Conservation (phyloP, 129 eudicot species). For the Flaveria trinervia region DNA sequence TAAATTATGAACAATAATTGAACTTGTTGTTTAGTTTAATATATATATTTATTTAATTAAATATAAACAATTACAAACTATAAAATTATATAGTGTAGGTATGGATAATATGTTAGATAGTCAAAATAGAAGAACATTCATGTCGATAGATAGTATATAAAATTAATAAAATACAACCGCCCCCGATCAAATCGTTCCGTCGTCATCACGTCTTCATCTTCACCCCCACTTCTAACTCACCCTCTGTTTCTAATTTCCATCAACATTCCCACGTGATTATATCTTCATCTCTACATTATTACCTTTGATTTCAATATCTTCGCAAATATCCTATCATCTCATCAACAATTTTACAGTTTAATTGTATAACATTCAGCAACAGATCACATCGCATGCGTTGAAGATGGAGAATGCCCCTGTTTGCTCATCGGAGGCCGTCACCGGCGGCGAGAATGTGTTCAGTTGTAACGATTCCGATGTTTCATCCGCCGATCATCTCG, state of each 20-base stretch:
- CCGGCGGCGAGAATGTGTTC: conserved; percentile 72
- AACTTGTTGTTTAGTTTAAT: no score
- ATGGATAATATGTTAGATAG: background rate
- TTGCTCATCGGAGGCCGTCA: conserved; percentile 61
- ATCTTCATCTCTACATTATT: background rate
- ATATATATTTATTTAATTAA: no score
- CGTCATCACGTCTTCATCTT: conserved; percentile 30
- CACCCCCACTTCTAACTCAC: background rate
- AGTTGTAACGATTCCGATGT: conserved; percentile 54
- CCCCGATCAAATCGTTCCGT: conserved; percentile 29
- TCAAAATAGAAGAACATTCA: background rate
- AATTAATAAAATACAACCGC: conserved; percentile 23
- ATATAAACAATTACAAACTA: no score
- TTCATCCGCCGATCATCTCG: conserved; percentile 89
- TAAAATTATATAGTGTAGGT: no score
- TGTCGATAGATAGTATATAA: background rate
- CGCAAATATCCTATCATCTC: background rate
- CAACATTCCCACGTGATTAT: background rate
- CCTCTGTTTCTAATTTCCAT: background rate
- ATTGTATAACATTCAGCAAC: conserved; percentile 9
- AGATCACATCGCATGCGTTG: background rate
- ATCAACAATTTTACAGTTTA: conserved; percentile 11
- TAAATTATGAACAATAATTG: no score
- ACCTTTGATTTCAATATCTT: background rate
- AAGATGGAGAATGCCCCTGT: conserved; percentile 36